A percentile compares a stretch with the other conserved stretches of the same genome.
phyloP scores from a whole-genome alignment of 345 rosid genomes.

The Camelina neglecta region DNA sequence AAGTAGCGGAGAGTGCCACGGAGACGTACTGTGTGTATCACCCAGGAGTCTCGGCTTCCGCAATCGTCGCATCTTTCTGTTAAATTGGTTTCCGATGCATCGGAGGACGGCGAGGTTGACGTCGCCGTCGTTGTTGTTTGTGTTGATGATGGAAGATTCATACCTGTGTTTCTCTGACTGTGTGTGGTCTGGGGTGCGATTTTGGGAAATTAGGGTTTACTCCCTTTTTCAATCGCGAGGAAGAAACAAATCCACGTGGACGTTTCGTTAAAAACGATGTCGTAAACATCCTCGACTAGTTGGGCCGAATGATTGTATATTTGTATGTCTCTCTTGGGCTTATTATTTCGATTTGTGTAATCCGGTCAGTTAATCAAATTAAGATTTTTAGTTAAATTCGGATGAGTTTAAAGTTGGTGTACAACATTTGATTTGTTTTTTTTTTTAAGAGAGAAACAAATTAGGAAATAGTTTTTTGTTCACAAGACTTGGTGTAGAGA shows the following conservation, averaged over 20 bases:
- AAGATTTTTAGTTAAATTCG: too few species aligned
- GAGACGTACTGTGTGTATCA: conserved; percentile 63
- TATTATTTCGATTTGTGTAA: background rate
- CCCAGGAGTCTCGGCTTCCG: conserved; percentile 35
- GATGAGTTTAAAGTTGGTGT: too few species aligned
- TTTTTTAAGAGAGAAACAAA: too few species aligned
- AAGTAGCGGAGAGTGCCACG: conserved; percentile 57
- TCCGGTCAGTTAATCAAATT: too few species aligned
- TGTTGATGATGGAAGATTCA: conserved; percentile 37
- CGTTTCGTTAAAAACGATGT: background rate
- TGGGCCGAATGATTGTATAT: conserved; percentile 9
- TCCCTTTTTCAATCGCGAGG: conserved; percentile 12
- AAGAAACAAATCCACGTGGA: background rate
- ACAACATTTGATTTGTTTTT: too few species aligned
- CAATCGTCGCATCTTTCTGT: conserved; percentile 55
- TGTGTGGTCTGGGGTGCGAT: background rate
- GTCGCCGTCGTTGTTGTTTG: background rate
- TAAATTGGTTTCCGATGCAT: background rate
- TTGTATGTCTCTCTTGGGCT: conserved; percentile 3
- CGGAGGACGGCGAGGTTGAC: conserved; percentile 28
- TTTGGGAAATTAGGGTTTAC: conserved; percentile 38
- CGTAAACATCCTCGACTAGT: background rate
- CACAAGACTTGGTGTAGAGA: too few species aligned
- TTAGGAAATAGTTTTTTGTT: too few species aligned
- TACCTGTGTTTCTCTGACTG: background rate